phyloP scores from a whole-genome alignment of 140 eudicot genomes.

The Stevia rebaudiana region DNA sequence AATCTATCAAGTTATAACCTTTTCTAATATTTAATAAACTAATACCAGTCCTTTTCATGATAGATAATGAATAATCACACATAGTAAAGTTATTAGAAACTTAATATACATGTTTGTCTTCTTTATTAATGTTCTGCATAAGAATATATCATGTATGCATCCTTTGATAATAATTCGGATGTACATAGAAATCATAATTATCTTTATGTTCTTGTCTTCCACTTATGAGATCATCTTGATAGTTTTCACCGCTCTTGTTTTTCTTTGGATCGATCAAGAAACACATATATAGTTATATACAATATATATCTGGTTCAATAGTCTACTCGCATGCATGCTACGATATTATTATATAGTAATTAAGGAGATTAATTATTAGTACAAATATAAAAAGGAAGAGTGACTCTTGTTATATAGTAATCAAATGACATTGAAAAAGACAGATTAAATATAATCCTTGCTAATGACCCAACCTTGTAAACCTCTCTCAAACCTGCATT shows the following conservation, averaged over 20 bases:
- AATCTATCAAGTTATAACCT: not conserved
- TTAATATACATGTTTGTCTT: conserved; percentile 4
- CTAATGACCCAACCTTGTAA: no score
- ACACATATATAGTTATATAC: no score
- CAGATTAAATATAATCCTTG: not conserved
- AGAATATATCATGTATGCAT: not conserved
- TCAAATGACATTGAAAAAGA: not conserved
- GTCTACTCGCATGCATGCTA: not conserved
- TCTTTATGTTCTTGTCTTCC: not conserved
- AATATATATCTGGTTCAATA: no score
- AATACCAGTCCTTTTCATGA: not conserved
- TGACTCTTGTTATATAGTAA: not conserved
- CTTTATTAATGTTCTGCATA: not conserved
- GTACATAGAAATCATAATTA: not conserved
- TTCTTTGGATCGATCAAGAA: not conserved
- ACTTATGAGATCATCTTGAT: not conserved
- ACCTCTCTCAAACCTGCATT: no score
- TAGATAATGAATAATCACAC: not conserved
- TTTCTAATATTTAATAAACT: not conserved
- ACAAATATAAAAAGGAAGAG: not conserved
- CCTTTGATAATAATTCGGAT: not conserved
- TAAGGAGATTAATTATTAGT: not conserved
- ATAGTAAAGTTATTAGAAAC: not conserved
- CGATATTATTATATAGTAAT: not conserved
- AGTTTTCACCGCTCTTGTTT: not conserved